These are phyloP conservation scores for Musa itinerans DNA, from an alignment of 176 grass and related monocot genomes.

Conservation along the genomic window DNA sequence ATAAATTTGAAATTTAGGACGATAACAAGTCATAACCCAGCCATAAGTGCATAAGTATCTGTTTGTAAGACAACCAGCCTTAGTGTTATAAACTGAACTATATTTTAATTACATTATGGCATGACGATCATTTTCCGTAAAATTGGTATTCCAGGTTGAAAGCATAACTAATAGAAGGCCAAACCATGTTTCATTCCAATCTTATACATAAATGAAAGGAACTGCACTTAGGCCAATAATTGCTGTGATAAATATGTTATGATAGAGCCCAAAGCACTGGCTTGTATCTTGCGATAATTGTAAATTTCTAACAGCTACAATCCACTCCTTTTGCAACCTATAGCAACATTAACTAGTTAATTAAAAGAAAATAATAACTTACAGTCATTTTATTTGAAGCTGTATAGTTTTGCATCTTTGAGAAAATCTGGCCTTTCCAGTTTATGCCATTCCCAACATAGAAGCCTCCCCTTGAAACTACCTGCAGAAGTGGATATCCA, in stretches of 20 bases:
- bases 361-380: slow-evolving; percentile 3
- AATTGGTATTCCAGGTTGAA: too few species aligned
- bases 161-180: too few species aligned
- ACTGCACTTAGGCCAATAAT: too few species aligned
- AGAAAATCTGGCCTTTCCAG: slow-evolving; percentile 86
- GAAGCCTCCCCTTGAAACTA: slow-evolving; percentile 74
- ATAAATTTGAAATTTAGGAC: too few species aligned
- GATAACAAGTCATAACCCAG: not conserved
- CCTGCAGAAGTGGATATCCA: slow-evolving; percentile 19
- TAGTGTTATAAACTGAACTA: not conserved
- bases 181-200: too few species aligned
- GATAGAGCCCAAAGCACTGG: too few species aligned
- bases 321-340: not conserved
- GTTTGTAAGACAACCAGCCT: not conserved
- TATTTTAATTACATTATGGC: not conserved
- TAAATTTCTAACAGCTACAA: too few species aligned
- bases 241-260: too few species aligned
- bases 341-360: not conserved
- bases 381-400: slow-evolving; percentile 73
- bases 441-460: slow-evolving; percentile 86
- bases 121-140: too few species aligned
- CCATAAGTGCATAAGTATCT: not conserved
- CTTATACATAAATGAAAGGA: too few species aligned
- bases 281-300: too few species aligned
- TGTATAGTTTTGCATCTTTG: slow-evolving; percentile 85